phyloP scores from a whole-genome alignment of 495 filamentous ascomycete genomes.

The Penicillium ucsense region DNA sequence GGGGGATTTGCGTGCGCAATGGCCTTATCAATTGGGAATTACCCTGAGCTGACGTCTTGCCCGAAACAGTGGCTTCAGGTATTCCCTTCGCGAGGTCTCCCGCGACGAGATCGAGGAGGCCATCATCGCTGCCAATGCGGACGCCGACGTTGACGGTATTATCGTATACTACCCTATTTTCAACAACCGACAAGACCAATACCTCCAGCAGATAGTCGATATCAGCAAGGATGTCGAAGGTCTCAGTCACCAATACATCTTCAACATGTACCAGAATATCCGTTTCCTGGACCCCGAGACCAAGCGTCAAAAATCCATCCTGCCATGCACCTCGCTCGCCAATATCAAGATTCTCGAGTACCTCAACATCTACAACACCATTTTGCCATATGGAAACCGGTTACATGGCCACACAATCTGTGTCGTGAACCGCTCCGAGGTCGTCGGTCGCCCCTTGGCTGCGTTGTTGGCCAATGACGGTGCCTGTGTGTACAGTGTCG shows the following conservation, averaged over 20 bases:
- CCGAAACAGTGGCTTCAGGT: constrained; percentile 67
- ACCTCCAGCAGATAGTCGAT: constrained; percentile 90
- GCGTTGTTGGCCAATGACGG: constrained; percentile 94
- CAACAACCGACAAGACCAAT: constrained; percentile 75
- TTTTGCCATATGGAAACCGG: constrained; percentile 86
- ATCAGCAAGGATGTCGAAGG: constrained; percentile 92
- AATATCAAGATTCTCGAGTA: constrained; percentile 95
- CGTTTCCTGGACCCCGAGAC: constrained; percentile 74
- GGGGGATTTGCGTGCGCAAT: neutral
- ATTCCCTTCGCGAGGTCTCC: constrained; percentile 69
- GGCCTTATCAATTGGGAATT: neutral
- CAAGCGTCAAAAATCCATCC: constrained; percentile 75
- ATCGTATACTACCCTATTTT: constrained; percentile 99
- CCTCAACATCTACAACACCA: constrained; percentile 92
- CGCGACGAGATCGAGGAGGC: constrained; percentile 83
- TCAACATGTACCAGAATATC: constrained; percentile 99
- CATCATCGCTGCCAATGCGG: constrained; percentile 72
- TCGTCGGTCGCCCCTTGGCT: constrained; percentile 89
- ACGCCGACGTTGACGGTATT: constrained; percentile 74
- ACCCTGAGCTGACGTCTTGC: constrained; percentile 1
- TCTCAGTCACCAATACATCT: constrained; percentile 84
- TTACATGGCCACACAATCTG: constrained; percentile 87
- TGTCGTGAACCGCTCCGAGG: constrained; percentile 89
- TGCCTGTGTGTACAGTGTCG: constrained; percentile 87
- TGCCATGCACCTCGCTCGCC: constrained; percentile 92